phyloP scores from a whole-genome alignment of 768 basidiomycete species.

The Macrolepiota fuliginosa region DNA sequence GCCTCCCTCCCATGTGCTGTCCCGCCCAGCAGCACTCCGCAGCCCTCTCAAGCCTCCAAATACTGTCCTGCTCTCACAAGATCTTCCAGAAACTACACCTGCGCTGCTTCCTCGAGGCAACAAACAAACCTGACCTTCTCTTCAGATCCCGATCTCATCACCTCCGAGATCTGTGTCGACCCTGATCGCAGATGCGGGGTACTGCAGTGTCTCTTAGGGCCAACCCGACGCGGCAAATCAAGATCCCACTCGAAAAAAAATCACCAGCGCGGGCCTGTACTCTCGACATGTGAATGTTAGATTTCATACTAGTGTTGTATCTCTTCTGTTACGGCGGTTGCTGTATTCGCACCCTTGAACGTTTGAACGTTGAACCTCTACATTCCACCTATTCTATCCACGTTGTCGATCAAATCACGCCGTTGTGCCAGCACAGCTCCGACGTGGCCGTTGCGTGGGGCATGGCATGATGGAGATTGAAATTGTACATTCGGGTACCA shows the following conservation, averaged over 20 bases:
- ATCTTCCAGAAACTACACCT: neutral
- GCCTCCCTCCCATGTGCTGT: neutral
- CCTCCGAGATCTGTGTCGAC: constrained; percentile 3
- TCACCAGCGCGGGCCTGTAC: neutral
- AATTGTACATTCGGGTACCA: neutral
- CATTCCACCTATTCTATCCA: neutral
- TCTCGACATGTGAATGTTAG: constrained; percentile 1
- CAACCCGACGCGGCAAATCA: constrained; percentile 4
- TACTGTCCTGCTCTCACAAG: neutral
- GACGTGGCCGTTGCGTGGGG: constrained; percentile 9
- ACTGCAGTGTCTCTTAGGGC: neutral
- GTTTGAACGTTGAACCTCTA: neutral
- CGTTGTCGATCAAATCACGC: constrained; percentile 6
- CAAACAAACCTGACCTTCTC: neutral
- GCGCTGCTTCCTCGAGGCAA: constrained; percentile 6
- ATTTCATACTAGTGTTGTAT: neutral
- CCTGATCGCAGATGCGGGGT: constrained; percentile 14
- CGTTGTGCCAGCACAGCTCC: constrained; percentile 9
- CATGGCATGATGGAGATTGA: neutral
- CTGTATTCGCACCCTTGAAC: constrained; percentile 8
- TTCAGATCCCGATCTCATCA: constrained; percentile 4
- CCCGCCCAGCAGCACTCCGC: neutral
- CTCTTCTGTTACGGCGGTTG: neutral
- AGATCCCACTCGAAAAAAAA: neutral
- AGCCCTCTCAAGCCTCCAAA: neutral